Percentiles rank a stretch among this genome's conserved stretches.
Conservation (phyloP, 345 rosid genomes). For the Psidium guajava region DNA sequence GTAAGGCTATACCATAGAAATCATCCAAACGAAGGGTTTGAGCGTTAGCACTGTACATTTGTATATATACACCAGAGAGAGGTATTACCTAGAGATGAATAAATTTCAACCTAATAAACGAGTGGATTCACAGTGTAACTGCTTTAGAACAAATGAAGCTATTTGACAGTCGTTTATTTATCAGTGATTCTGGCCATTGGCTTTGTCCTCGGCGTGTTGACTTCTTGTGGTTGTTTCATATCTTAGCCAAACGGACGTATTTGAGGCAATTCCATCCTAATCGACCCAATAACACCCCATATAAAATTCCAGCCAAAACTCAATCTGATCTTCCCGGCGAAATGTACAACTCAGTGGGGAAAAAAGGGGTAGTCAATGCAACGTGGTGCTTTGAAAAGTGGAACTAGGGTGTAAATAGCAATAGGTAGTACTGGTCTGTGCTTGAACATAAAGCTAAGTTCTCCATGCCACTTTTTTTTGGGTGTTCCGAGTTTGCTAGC, state of each 20-base stretch:
- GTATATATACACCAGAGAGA: not conserved
- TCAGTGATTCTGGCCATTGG: not conserved
- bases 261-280: not conserved
- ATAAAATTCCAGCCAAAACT: not conserved
- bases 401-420: not conserved
- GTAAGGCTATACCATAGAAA: not conserved
- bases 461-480: too few species aligned
- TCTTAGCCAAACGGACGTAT: not conserved
- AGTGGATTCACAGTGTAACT: not conserved
- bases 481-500: too few species aligned
- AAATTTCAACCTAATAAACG: not conserved
- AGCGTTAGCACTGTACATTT: not conserved
- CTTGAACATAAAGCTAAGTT: too few species aligned
- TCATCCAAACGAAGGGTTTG: not conserved
- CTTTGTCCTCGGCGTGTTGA: not conserved
- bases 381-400: not conserved
- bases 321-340: not conserved
- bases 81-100: not conserved
- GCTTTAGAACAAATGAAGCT: not conserved
- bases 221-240: not conserved
- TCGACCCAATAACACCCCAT: not conserved
- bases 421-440: too few species aligned
- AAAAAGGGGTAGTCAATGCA: not conserved
- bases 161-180: not conserved
- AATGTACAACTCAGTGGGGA: not conserved